Evolutionary conservation across 208 protist genomes (phyloP).

Genomic region (Acanthamoeba lenticulata): DNA sequence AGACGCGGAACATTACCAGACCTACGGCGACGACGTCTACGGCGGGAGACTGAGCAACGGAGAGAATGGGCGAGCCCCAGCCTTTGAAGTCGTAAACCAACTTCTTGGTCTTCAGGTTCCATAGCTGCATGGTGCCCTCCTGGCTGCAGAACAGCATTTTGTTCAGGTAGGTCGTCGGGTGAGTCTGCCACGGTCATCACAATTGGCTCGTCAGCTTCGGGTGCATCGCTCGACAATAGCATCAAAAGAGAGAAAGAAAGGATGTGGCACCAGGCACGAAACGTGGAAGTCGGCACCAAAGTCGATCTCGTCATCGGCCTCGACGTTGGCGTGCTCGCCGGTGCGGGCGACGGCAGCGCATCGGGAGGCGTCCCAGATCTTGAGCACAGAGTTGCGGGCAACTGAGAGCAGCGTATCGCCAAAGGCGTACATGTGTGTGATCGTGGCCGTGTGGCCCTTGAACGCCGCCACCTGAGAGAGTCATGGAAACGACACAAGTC

Average conservation of each 20-base stretch:
- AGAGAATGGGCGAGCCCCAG: constrained; percentile 43
- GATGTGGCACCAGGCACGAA: background rate
- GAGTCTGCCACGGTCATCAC: background rate
- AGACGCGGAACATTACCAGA: background rate
- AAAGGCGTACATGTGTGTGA: constrained; percentile 23
- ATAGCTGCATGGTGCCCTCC: constrained; percentile 73
- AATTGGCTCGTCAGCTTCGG: too few species aligned
- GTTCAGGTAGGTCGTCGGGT: constrained; percentile 79
- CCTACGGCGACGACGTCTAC: constrained; percentile 79
- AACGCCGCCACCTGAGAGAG: background rate
- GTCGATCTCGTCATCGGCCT: background rate
- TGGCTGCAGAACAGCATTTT: constrained; percentile 80
- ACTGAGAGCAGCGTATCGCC: constrained; percentile 14
- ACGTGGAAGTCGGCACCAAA: constrained; percentile 18
- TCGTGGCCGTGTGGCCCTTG: background rate
- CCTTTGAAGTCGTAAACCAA: constrained; percentile 65
- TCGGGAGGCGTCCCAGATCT: constrained; percentile 54
- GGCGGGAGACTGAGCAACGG: constrained; percentile 74
- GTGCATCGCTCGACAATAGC: too few species aligned
- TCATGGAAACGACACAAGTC: background rate
- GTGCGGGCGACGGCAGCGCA: background rate
- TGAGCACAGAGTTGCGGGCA: background rate
- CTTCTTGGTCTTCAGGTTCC: constrained; percentile 78
- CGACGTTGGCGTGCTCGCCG: background rate
- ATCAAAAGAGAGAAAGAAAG: background rate